Evolutionary conservation across 129 eudicot species (phyloP).

Genomic region (Artemisia argyi): DNA sequence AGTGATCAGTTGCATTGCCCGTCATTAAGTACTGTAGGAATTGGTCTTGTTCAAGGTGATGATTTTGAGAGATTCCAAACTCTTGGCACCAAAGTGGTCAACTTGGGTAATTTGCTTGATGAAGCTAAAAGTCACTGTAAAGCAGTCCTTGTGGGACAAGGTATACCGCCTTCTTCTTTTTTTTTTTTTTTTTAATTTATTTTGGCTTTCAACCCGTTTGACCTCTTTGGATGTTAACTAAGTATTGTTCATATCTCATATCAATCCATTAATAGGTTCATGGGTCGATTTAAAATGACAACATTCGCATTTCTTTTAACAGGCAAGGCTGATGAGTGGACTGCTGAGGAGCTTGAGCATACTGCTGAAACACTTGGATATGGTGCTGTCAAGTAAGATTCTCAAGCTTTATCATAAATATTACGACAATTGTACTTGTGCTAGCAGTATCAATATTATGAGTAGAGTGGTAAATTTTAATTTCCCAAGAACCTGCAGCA

Average conservation of each 20-base stretch:
- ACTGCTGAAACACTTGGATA: background rate
- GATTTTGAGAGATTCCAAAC: no score
- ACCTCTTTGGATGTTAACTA: background rate
- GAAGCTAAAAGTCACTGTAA: background rate
- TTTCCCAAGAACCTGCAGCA: background rate
- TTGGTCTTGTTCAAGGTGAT: no score
- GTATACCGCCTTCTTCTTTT: no score
- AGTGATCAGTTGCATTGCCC: no score
- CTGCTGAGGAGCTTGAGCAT: background rate
- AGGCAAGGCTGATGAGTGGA: slow-evolving; percentile 1
- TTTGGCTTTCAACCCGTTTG: background rate
- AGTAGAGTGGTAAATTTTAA: no score
- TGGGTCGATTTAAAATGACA: background rate
- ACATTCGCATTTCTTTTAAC: background rate
- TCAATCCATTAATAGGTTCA: background rate
- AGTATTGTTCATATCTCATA: no score
- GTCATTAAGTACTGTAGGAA: no score
- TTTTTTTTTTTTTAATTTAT: background rate
- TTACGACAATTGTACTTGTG: background rate
- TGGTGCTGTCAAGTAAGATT: background rate
- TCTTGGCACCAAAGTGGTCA: no score
- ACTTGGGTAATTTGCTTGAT: no score
- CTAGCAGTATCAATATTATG: no score
- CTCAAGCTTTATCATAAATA: background rate
- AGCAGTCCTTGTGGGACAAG: background rate